phyloP scores from a whole-genome alignment of 1,139 yeast species.

The Magnusiomyces magnusii region DNA sequence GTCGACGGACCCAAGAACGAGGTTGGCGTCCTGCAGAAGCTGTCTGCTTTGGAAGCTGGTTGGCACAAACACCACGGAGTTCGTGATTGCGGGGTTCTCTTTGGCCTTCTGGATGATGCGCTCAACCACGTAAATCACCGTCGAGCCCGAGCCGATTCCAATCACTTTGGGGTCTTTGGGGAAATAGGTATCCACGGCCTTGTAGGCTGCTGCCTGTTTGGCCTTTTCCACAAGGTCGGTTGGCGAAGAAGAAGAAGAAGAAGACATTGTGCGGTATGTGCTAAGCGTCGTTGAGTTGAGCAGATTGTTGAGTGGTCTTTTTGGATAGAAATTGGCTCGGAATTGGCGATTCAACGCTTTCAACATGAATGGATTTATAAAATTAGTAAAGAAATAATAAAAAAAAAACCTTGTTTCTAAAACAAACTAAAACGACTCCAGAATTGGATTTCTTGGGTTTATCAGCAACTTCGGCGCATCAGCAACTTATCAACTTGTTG shows the following conservation, averaged over 20 bases:
- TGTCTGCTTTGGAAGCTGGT: conserved; percentile 95
- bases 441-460: too few species aligned
- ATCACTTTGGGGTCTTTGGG: conserved; percentile 65
- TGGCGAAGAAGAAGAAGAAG: conserved; percentile 5
- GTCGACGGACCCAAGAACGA: conserved; percentile 73
- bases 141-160: conserved; percentile 96
- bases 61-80: conserved; percentile 59
- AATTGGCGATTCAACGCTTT: too few species aligned
- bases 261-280: not conserved
- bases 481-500: too few species aligned
- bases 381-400: too few species aligned
- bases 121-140: conserved; percentile 94
- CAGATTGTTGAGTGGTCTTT: too few species aligned
- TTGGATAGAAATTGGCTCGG: too few species aligned
- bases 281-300: not conserved
- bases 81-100: conserved; percentile 35
- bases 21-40: conserved; percentile 73
- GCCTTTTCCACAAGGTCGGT: conserved; percentile 45
- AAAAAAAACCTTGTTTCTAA: too few species aligned
- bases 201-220: conserved; percentile 80
- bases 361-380: too few species aligned
- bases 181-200: conserved; percentile 86
- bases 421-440: too few species aligned
- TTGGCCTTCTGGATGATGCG: conserved; percentile 68
- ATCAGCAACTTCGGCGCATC: too few species aligned